Evolutionary conservation across 2,329 filamentous ascomycete genomes (phyloP), one percentile per base, ranked within the genome.

Genomic region (Cytospora chrysosperma): DNA sequence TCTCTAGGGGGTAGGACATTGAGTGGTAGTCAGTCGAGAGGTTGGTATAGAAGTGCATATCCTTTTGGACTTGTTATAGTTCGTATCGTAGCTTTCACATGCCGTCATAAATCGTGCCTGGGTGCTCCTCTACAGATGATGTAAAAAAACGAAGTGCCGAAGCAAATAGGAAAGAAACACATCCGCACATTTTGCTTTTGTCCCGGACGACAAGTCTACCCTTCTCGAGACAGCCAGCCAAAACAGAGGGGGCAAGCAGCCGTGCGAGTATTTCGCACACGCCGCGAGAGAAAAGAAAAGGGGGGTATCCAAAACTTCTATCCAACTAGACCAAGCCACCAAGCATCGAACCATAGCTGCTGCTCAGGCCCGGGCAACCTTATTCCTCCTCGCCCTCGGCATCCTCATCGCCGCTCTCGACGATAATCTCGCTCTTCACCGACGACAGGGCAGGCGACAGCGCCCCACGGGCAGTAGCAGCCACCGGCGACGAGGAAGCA

Each of bases 341-440:
- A 47, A 12, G 0, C 4, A n/a, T 4, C 13, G 40, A 24, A 24
- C 10, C 9, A 21, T 47, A 24, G 43, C 43, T 24, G 43, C 43
- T 24, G n/a, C 43, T 24, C 8, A 47, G 4, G 27, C 21, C 24
- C 12, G 24, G 21, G 19, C 19, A 3, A 37, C 17, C 19, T 62
- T 19, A 66, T 34, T 67, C 66, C 4, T 67, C 66, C 54, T 67
- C 66, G 10, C 61, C 64, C 49, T 66, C 66, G 2, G 64, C 66
- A 64, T 66, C 66, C 58, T 67, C 66, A 26, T 67, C 66, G 21
- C 57, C 66, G 12, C 59, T 65, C 34, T 57, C 64, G 8, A 66
- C 62, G 26, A 61, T n/a, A 21, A 62, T 65, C 56, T 65, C 66
- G 24, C 54, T 63, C 28, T 61, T 59, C 26, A 65, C 56, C 12